Base-by-base conservation (phyloP, 1,139 yeast genomes). In the Candida mesenterica region DNA sequence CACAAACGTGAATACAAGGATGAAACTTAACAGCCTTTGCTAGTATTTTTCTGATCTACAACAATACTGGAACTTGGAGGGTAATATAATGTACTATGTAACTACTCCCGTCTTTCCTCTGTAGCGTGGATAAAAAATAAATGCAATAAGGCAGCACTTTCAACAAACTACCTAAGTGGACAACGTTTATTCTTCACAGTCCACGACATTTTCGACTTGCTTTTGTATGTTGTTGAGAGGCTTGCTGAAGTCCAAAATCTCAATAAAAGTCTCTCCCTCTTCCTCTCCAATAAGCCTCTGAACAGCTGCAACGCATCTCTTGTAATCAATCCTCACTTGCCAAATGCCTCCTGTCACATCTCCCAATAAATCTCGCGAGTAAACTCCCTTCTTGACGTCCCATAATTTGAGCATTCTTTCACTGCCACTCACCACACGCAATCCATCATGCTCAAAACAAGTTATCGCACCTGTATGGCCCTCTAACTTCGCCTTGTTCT, bases 241-340 rank as follows among this genome's bases (percentile, higher is more conserved):
- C 15, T 61, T 61, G 45, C 84, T 82, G 60, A 90, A 92, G 54
- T 90, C 97, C 37, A 89, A 65, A 27, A 92, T 84, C 57, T 90
- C 97, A 44, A 92, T 81, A 44, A 64, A 72, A 0, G 79, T 84
- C 47, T 77, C 79, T 24, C 76, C 75, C 37, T 78, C 81, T 17
- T 54, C 59, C 22, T 64, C 70, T 37, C 59, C 59, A 15, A 51
- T 50, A 39, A 59, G 68, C 48, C 82, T 73, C 68, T 82, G 86
- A n/a, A 90, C 95, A 0, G 98, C 98, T 15, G 95, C 94, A 25
- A 92, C 88, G 53, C 97, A 85, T 34, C 92, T 71, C 41, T 85
- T 75, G 44, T 80, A 79, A 55, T 88, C 95, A 53, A 89, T 86
- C 46, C 86, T 77, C 2, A 92, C 96, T 50, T 94, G 96, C 98